Conservation (phyloP, 371 early-diverging fungal species). For the Mucor lusitanicus region DNA sequence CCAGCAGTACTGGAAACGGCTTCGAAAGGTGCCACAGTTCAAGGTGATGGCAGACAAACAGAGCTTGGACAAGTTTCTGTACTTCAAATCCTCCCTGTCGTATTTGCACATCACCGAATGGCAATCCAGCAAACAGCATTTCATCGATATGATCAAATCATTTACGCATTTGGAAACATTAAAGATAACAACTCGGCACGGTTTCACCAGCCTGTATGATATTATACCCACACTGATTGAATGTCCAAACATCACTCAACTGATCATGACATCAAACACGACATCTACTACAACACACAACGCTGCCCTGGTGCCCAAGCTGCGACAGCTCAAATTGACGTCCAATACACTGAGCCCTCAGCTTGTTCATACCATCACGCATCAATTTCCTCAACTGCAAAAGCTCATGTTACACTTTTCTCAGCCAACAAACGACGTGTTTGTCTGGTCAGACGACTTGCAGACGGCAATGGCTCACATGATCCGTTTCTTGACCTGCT, state of each 20-base stretch:
- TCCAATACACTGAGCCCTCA: neutral
- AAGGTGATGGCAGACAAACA: neutral
- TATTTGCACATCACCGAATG: neutral
- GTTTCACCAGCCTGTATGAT: slow-evolving; percentile 12
- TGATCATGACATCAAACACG: neutral
- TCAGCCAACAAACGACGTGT: slow-evolving; percentile 3
- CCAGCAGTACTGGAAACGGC: neutral
- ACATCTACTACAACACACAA: neutral
- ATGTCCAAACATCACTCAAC: slow-evolving; percentile 5
- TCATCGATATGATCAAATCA: neutral
- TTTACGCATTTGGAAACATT: slow-evolving; percentile 10
- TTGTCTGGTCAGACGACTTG: neutral
- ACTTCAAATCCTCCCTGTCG: slow-evolving; percentile 2
- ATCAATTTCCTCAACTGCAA: neutral
- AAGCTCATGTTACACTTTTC: slow-evolving; percentile 1
- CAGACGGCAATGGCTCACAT: neutral
- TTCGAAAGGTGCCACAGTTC: neutral
- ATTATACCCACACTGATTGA: slow-evolving; percentile 2
- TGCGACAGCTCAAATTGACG: neutral
- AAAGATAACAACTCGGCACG: neutral
- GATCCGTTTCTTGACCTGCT: neutral
- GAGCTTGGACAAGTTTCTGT: neutral
- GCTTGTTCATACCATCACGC: neutral
- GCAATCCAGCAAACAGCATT: neutral
- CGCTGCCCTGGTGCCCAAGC: neutral